Evolutionary conservation across 2,329 filamentous ascomycete species (phyloP).

Genomic region (Myriangium duriaei): DNA sequence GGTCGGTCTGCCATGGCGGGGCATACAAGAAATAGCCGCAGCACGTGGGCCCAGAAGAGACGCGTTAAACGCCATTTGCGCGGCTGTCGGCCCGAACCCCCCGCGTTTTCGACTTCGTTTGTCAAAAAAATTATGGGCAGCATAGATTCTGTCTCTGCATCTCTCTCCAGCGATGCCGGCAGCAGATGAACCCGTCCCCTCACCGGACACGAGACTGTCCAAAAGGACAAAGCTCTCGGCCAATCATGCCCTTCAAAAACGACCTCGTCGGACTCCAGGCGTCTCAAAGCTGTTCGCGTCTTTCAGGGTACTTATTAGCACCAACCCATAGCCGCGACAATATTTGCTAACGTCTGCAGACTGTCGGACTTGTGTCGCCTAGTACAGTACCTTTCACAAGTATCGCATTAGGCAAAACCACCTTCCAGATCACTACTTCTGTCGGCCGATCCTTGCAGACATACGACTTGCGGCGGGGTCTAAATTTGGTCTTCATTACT

Average conservation of each 20-base stretch:
- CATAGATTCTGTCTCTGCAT: neutral
- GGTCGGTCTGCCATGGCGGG: too few species aligned
- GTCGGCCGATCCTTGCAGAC: slow-evolving; percentile 85
- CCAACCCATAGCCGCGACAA: too few species aligned
- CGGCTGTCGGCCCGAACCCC: neutral
- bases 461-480: slow-evolving; percentile 79
- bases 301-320: slow-evolving; percentile 77
- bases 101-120: neutral
- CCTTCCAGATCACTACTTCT: slow-evolving; percentile 94
- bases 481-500: slow-evolving; percentile 88
- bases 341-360: slow-evolving; percentile 41
- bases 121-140: neutral
- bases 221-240: slow-evolving; percentile 59
- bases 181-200: neutral
- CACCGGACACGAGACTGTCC: slow-evolving; percentile 30
- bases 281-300: slow-evolving; percentile 79
- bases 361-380: slow-evolving; percentile 83
- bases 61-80: neutral
- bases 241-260: neutral
- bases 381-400: slow-evolving; percentile 83
- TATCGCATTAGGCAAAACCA: slow-evolving; percentile 79
- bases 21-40: too few species aligned
- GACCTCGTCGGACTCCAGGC: slow-evolving; percentile 12
- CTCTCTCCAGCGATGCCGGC: slow-evolving; percentile 2
- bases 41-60: too few species aligned